These are phyloP conservation scores for Brassica carinata DNA, from an alignment of 345 rosid genomes.

Conservation along the genomic window DNA sequence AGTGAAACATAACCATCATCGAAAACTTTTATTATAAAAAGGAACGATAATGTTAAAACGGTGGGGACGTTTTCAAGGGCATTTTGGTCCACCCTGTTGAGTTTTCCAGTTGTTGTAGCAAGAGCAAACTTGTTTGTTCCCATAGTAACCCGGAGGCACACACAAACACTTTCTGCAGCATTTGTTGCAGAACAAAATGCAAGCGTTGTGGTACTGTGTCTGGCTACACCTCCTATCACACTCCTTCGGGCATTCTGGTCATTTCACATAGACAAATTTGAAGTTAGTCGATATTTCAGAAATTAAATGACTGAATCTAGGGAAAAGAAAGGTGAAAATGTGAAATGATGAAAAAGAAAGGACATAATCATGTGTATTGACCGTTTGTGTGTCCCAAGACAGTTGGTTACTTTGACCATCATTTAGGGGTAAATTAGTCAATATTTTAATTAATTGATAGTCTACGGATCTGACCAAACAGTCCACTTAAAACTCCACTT, in stretches of 20 bases:
- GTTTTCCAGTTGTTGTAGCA: constrained; percentile 85
- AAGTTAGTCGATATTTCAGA: not conserved
- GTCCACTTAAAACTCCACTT: constrained; percentile 4
- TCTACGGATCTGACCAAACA: constrained; percentile 31
- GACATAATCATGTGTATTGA: constrained; percentile 21
- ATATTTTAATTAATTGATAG: not conserved
- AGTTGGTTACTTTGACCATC: constrained; percentile 30
- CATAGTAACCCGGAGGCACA: constrained; percentile 75
- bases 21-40: not conserved
- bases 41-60: not conserved
- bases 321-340: not conserved
- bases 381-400: constrained; percentile 25
- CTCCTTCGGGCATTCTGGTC: constrained; percentile 66
- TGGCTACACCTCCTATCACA: constrained; percentile 60
- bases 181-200: constrained; percentile 67
- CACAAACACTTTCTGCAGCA: constrained; percentile 75
- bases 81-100: constrained; percentile 70
- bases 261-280: not conserved
- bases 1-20: constrained; percentile 9
- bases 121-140: constrained; percentile 64
- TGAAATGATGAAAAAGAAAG: not conserved
- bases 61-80: constrained; percentile 49
- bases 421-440: constrained; percentile 17
- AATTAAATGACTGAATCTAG: not conserved
- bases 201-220: constrained; percentile 61